Evolutionary conservation across 208 protist genomes (phyloP).

Genomic region (Trypanosoma mega): DNA sequence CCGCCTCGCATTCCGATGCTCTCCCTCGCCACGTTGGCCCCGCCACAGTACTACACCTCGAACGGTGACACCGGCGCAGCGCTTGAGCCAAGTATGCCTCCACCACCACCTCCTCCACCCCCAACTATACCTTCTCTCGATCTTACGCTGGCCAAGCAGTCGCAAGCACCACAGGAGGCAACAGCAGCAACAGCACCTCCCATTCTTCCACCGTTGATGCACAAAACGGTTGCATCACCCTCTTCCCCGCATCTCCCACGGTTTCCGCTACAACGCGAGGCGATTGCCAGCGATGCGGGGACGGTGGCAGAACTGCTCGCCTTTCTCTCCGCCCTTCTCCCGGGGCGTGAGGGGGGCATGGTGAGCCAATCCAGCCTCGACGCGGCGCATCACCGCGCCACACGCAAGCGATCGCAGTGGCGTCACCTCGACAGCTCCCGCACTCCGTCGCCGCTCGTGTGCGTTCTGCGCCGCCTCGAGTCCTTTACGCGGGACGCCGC

Average conservation of each 20-base stretch:
- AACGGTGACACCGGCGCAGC: conserved; percentile 45
- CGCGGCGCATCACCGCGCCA: not conserved
- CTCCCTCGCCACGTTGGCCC: conserved; percentile 38
- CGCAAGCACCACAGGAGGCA: conserved; percentile 13
- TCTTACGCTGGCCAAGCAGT: not conserved
- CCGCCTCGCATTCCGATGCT: conserved; percentile 45
- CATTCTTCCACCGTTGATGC: no score
- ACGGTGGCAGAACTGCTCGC: conserved; percentile 59
- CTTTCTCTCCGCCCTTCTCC: conserved; percentile 46
- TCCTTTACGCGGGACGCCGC: not conserved
- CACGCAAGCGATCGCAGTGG: not conserved
- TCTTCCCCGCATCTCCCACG: no score
- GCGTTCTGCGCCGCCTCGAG: conserved; percentile 3
- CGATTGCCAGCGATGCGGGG: conserved; percentile 21
- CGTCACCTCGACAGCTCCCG: not conserved
- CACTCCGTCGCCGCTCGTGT: not conserved
- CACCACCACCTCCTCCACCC: not conserved
- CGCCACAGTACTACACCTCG: conserved; percentile 62
- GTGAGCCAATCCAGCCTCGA: conserved; percentile 14
- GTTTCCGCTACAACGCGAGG: not conserved
- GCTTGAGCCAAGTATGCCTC: no score
- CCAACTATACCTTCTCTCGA: not conserved
- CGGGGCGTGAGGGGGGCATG: conserved; percentile 53
- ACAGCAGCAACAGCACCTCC: not conserved
- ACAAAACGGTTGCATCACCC: no score